Base-by-base conservation (phyloP, 2,329 filamentous ascomycete species). In the Phyllosticta citriasiana region DNA sequence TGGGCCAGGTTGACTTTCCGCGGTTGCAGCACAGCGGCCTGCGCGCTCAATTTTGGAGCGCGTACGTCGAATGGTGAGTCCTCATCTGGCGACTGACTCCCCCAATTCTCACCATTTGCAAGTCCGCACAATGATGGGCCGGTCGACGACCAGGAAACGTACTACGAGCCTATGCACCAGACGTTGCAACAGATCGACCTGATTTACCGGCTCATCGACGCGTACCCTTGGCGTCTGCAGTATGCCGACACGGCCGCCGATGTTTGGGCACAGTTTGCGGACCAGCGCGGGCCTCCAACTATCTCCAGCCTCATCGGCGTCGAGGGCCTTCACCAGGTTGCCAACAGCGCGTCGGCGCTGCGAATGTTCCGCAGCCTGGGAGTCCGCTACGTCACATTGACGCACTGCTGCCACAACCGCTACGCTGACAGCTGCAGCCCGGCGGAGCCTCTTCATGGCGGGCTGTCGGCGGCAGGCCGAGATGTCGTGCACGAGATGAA, bases 311-410 rank as follows among this genome's bases (percentile, higher is more conserved):
- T 62, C 14, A 59, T 64, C 12, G 64, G 64, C 27, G 53, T 64
- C n/a, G 64, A 65, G 55, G 64, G 64, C 19, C 35, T 64, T 19
- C 64, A 65, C 57, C 62, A 62, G 47, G 60, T 64, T 4, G 64
- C 57, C 1, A 62, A 62, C 30, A 57, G 57, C 19, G 30, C 55
- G 30, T 54, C 60, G 19, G 25, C 59, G 19, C 30, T 65, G 22
- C 57, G 62, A 19, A 40, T 58, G 47, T 65, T 57, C 26, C 57
- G 62, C 35, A 25, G 12, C 14, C 60, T 64, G 19, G 64, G 64
- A 9, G 64, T 65, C 5, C 57, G 64, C 40, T 65, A 65, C 47
- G 57, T 59, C 2, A 62, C 60, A 4, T 30, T 64, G 14, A 47
- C 60, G 24, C 63, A 65, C 47, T 51, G 56, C 25, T 56, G 56